Conservation (phyloP, 495 filamentous ascomycete species). For the Xylaria flabelliformis region DNA sequence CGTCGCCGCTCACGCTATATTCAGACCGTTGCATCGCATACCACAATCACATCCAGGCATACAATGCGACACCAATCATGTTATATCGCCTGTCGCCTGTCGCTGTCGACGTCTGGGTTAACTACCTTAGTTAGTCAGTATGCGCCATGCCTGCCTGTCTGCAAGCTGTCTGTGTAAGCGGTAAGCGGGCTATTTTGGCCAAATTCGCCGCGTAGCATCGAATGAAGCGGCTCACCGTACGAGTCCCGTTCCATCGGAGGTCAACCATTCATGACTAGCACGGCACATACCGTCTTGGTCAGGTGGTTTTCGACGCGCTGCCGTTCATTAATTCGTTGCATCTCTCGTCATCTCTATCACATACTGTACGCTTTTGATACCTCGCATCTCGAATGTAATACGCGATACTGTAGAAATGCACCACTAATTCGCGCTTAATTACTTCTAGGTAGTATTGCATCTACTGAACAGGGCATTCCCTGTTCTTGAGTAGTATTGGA, state of each 20-base stretch:
- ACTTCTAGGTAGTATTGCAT: background rate
- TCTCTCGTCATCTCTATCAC: background rate
- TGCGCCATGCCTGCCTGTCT: background rate
- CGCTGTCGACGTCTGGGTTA: background rate
- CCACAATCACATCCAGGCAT: background rate
- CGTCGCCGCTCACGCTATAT: conserved; percentile 15
- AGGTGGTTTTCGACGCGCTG: conserved; percentile 5
- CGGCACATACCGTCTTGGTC: conserved; percentile 11
- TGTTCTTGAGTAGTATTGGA: conserved; percentile 9
- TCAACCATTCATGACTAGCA: background rate
- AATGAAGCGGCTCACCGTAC: background rate
- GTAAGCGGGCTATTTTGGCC: background rate
- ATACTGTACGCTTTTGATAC: background rate
- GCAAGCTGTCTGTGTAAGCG: background rate
- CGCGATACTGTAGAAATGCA: conserved; percentile 6
- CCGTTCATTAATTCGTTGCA: background rate
- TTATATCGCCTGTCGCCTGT: conserved; percentile 1
- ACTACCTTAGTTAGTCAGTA: no score
- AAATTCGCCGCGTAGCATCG: background rate
- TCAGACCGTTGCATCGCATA: conserved; percentile 17
- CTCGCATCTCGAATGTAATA: background rate
- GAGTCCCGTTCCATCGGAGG: background rate
- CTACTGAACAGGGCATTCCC: background rate
- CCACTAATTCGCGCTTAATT: conserved; percentile 3
- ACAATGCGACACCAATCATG: conserved; percentile 8